A percentile compares a stretch with the other conserved stretches of the same genome.
phyloP scores from a whole-genome alignment of 2,329 filamentous ascomycete genomes.

The Diaporthe citrichinensis region DNA sequence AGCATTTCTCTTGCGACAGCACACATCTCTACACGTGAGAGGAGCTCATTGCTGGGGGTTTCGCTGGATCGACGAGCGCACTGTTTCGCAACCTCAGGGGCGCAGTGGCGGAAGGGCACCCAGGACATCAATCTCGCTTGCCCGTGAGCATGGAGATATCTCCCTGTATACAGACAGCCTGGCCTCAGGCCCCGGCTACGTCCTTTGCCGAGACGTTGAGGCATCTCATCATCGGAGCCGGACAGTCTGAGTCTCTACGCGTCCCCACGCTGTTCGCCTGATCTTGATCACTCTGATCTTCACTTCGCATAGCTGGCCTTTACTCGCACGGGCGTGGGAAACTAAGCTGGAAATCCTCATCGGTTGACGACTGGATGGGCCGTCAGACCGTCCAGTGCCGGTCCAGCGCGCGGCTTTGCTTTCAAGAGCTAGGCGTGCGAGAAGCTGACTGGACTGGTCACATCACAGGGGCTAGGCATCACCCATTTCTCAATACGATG shows the following conservation, averaged over 20 bases:
- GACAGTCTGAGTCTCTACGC: background rate
- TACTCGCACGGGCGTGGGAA: slow-evolving; percentile 1
- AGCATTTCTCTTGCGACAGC: background rate
- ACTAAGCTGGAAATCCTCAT: background rate
- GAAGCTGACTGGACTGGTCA: slow-evolving; percentile 8
- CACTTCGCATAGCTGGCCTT: background rate
- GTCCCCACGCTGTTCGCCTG: slow-evolving; percentile 11
- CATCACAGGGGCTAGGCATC: slow-evolving; percentile 20
- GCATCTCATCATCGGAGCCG: slow-evolving; percentile 2
- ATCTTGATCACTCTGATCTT: slow-evolving; percentile 14
- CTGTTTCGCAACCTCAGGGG: slow-evolving; percentile 20
- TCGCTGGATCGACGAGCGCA: background rate
- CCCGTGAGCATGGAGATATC: background rate
- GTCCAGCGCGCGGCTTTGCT: background rate
- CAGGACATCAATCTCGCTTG: slow-evolving; percentile 25
- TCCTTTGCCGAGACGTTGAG: slow-evolving; percentile 2
- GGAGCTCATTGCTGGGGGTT: background rate
- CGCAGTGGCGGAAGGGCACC: slow-evolving; percentile 1
- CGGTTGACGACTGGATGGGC: slow-evolving; percentile 12
- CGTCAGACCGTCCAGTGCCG: slow-evolving; percentile 12
- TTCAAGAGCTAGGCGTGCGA: background rate
- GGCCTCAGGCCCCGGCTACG: slow-evolving; percentile 1
- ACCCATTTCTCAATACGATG: slow-evolving; percentile 21
- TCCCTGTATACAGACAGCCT: slow-evolving; percentile 6
- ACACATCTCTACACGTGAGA: background rate